A percentile compares a stretch with the other conserved stretches of the same genome.
Conservation (phyloP, 2,329 filamentous ascomycete species). For the Fusarium setosum region DNA sequence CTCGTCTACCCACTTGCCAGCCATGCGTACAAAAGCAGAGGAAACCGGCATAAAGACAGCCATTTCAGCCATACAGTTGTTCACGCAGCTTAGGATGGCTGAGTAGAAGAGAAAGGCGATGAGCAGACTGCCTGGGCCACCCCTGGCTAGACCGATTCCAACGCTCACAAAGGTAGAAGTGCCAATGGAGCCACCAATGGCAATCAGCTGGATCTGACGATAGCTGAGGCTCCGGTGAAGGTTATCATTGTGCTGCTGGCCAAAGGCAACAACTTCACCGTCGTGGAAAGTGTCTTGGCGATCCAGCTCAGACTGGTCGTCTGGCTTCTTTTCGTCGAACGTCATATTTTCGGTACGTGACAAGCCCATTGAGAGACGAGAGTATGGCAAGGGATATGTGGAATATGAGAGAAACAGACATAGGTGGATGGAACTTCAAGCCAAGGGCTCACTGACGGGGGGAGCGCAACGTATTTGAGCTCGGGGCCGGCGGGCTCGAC, state of each 20-base stretch:
- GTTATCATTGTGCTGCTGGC: neutral
- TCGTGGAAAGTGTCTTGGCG: too few species aligned
- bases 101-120: slow-evolving; percentile 67
- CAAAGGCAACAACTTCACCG: too few species aligned
- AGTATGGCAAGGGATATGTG: too few species aligned
- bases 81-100: slow-evolving; percentile 65
- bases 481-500: too few species aligned
- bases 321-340: too few species aligned
- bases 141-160: slow-evolving; percentile 58
- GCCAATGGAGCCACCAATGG: slow-evolving; percentile 64
- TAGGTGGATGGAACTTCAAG: too few species aligned
- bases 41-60: slow-evolving; percentile 68
- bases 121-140: slow-evolving; percentile 60
- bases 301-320: too few species aligned
- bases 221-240: neutral
- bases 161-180: slow-evolving; percentile 70
- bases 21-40: slow-evolving; percentile 70
- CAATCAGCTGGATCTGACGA: neutral
- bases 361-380: too few species aligned
- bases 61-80: slow-evolving; percentile 74
- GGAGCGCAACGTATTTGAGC: too few species aligned
- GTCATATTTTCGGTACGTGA: too few species aligned
- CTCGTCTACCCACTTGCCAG: slow-evolving; percentile 72
- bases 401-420: too few species aligned
- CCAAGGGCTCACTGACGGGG: too few species aligned